These are phyloP conservation scores for Coniochaeta hoffmannii DNA, from an alignment of 2,329 filamentous ascomycete genomes.

Conservation along the genomic window DNA sequence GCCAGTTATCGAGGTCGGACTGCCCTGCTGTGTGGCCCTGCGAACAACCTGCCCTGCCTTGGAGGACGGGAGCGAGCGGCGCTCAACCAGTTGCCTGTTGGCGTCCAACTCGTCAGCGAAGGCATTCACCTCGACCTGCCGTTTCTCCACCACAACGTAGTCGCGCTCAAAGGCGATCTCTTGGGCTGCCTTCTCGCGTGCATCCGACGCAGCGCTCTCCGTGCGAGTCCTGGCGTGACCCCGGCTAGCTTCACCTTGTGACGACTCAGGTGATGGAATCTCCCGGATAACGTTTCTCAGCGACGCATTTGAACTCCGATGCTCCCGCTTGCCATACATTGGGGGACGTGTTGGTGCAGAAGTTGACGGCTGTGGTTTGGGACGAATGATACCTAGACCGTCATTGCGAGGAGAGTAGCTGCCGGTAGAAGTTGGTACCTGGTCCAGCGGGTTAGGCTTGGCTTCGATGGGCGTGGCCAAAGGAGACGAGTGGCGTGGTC, in stretches of 20 bases:
- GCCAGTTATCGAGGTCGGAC: slow-evolving; percentile 60
- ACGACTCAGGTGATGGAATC: slow-evolving; percentile 23
- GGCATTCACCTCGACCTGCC: slow-evolving; percentile 91
- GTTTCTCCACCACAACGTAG: slow-evolving; percentile 93
- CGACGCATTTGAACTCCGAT: slow-evolving; percentile 32
- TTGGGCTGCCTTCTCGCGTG: slow-evolving; percentile 68
- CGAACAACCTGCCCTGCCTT: slow-evolving; percentile 60
- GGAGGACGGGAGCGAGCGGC: slow-evolving; percentile 30
- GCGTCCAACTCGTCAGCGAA: slow-evolving; percentile 92
- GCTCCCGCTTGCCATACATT: slow-evolving; percentile 27
- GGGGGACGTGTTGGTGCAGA: slow-evolving; percentile 38
- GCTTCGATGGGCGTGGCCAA: slow-evolving; percentile 32
- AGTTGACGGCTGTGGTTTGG: slow-evolving; percentile 35
- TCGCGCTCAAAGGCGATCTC: slow-evolving; percentile 88
- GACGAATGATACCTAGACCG: slow-evolving; percentile 38
- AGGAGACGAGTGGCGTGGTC: slow-evolving; percentile 32
- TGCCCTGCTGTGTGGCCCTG: slow-evolving; percentile 70
- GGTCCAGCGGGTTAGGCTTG: slow-evolving; percentile 23
- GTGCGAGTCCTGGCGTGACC: slow-evolving; percentile 14
- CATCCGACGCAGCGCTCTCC: slow-evolving; percentile 23
- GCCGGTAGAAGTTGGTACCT: slow-evolving; percentile 20
- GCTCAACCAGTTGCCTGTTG: slow-evolving; percentile 53
- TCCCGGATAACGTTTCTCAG: slow-evolving; percentile 23
- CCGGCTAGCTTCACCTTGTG: slow-evolving; percentile 23
- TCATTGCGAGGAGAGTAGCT: slow-evolving; percentile 40